These are phyloP conservation scores for Penicillium herquei DNA, from an alignment of 495 filamentous ascomycete genomes.

Conservation along the genomic window DNA sequence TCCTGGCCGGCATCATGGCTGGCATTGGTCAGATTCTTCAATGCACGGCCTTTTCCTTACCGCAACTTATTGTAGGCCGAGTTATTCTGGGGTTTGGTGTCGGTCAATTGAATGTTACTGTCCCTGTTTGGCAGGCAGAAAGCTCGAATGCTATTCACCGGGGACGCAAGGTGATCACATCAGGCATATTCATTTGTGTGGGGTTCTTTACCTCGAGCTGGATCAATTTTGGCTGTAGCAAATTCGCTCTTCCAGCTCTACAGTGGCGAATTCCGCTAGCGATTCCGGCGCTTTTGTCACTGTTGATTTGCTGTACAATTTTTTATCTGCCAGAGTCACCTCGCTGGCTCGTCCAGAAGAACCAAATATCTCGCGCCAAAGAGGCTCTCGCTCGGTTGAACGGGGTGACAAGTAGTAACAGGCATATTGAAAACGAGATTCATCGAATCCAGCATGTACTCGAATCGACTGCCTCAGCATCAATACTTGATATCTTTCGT, in stretches of 20 bases:
- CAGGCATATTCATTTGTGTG: background rate
- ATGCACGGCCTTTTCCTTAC: constrained; percentile 38
- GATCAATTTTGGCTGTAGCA: constrained; percentile 1
- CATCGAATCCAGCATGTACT: background rate
- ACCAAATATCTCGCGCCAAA: background rate
- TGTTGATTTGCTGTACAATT: background rate
- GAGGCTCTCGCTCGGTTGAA: background rate
- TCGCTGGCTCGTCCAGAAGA: background rate
- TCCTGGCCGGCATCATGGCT: constrained; percentile 22
- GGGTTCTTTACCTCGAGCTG: background rate
- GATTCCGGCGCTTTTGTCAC: background rate
- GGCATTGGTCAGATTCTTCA: constrained; percentile 32
- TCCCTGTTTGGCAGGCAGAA: constrained; percentile 48
- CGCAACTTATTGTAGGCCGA: constrained; percentile 43
- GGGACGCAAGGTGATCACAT: constrained; percentile 8
- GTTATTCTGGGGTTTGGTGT: constrained; percentile 40
- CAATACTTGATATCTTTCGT: background rate
- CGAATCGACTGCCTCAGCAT: background rate
- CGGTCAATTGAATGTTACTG: constrained; percentile 35
- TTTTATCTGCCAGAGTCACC: constrained; percentile 1
- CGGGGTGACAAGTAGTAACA: background rate
- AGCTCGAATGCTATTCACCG: constrained; percentile 31
- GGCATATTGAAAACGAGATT: background rate
- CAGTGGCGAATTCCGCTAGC: constrained; percentile 4
- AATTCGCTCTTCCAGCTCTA: background rate